Percentiles rank a stretch among this genome's conserved stretches.
These are phyloP conservation scores for Teunomyces kruisii DNA, from an alignment of 805 yeast genomes.

Conservation along the genomic window DNA sequence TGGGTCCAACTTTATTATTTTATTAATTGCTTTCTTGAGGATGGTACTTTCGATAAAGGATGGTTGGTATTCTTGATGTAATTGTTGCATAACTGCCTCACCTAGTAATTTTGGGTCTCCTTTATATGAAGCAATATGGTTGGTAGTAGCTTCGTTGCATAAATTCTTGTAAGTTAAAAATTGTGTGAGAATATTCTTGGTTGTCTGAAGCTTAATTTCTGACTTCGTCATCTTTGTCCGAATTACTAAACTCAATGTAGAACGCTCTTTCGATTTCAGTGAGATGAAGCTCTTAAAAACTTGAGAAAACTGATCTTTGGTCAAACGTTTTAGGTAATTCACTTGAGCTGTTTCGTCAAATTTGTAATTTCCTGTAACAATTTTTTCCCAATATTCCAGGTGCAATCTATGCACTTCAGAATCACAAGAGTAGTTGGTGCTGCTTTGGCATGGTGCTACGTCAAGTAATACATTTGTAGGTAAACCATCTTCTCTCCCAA, in stretches of 20 bases:
- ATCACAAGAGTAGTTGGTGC: slow-evolving; percentile 21
- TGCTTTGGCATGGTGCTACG: slow-evolving; percentile 25
- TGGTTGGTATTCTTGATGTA: neutral
- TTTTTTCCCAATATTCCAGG: slow-evolving; percentile 49
- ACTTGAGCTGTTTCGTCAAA: slow-evolving; percentile 37
- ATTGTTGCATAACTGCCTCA: neutral
- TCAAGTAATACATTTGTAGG: slow-evolving; percentile 24
- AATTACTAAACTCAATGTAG: slow-evolving; percentile 13
- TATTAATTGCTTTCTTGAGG: neutral
- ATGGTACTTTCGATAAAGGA: neutral
- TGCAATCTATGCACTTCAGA: slow-evolving; percentile 33
- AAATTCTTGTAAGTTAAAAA: neutral
- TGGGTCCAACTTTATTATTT: neutral
- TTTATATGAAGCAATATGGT: neutral
- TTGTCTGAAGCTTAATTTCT: neutral
- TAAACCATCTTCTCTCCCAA: slow-evolving; percentile 4
- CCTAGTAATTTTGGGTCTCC: neutral
- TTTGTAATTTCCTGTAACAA: slow-evolving; percentile 41
- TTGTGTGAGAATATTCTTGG: neutral
- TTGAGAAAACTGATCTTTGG: slow-evolving; percentile 15
- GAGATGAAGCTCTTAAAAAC: slow-evolving; percentile 14
- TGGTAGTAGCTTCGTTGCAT: neutral
- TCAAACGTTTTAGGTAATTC: slow-evolving; percentile 31
- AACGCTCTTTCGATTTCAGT: slow-evolving; percentile 11
- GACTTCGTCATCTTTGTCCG: slow-evolving; percentile 11